Evolutionary conservation across 192 early-diverging fungal species (phyloP), one percentile per base, ranked within the genome.

Genomic region (Dissophora globulifera): DNA sequence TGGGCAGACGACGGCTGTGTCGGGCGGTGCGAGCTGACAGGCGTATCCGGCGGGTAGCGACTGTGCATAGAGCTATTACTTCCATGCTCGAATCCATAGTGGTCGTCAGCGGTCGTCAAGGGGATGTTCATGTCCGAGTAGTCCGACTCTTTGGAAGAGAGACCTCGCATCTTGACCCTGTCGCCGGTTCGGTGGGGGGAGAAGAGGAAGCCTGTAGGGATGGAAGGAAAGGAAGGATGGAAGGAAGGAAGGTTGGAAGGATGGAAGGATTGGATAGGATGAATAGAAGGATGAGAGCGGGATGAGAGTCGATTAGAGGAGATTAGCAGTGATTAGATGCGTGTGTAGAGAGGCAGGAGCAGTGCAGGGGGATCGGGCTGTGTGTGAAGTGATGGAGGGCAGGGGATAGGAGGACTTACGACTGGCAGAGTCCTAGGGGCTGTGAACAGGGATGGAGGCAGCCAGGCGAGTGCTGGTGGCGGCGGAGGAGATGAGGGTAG

Each of bases 121-220:
- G 81, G 81, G 55, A 82, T 65, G 41, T 82, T 82, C 50, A 69
- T 78, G 33, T 82, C 81, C 50, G 75, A 78, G 61, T 56, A 71
- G 46, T 64, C 72, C 33, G 80, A 81, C 62, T 79, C 78, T 23
- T 82, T 79, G 7, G 81, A 75, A 35, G 72, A 76, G 43, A 62
- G 58, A 35, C 63, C 72, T 30, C 72, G 62, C 72, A 60, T 90
- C 35, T 38, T 38, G 35, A 13, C 7, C 35, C 6, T 13, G 6
- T 6, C 6, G 6, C 7, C 35, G 35, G 6, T 38, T 13, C 35
- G 19, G 29, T 29, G 33, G 51, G 38, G 13, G 11, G 19, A 32
- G 38, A 30, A 32, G 15, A 50, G 25, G 29, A 15, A 0, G 9
- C 30, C 19, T 25, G 35, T 5, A 7, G 25, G 19, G 29, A 13